Evolutionary conservation across 331 rosid species (phyloP), one percentile per base, ranked within the genome.

Genomic region (Rhamnella rubrinervis): DNA sequence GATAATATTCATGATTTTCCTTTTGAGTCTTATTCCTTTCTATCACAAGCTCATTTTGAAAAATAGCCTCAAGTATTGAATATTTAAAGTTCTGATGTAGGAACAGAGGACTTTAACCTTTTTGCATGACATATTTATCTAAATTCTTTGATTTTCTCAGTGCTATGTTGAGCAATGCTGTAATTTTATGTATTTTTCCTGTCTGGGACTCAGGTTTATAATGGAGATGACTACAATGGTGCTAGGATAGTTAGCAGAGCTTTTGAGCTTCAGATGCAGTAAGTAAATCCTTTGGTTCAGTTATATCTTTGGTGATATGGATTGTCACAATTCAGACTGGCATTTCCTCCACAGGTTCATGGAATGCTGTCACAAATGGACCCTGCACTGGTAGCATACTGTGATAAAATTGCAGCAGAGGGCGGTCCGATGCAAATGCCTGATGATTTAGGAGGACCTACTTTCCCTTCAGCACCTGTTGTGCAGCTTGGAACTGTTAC

Each of bases 301-400:
- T 68, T 83, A 69, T 70, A 23, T 65, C n/a, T 53, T 26, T 44
- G 5, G 25, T 37, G 81, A 64, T 77, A 73, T 72, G 56, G 20
- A 63, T 65, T 55, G 17, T 73, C 39, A 37, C 69, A 37, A 71
- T 70, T 71, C 40, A 64, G 61, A 74, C 79, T 61, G 44, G 15
- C 37, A 0, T 65, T 31, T 7, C 31, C 66, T 51, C 35, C 70
- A 41, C 80, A 93, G 98, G 98, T 93, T 72, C 89, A 88, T 16
- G 98, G 98, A 56, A 93, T 93, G 98, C 87, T 93, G 62, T 81
- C 98, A 56, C 98, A 93, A 82, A 93, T 93, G 96, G 98, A 93
- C 80, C 97, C 91, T 41, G 97, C 97, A 16, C 83, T 93, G 73
- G 78, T 80, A 76, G 88, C 87, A 61, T 87, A 71, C 74, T 93